Percentiles rank a stretch among this genome's conserved stretches.
These are phyloP conservation scores for Phyllosticta citriasiana DNA, from an alignment of 2,329 filamentous ascomycete genomes.

Conservation along the genomic window DNA sequence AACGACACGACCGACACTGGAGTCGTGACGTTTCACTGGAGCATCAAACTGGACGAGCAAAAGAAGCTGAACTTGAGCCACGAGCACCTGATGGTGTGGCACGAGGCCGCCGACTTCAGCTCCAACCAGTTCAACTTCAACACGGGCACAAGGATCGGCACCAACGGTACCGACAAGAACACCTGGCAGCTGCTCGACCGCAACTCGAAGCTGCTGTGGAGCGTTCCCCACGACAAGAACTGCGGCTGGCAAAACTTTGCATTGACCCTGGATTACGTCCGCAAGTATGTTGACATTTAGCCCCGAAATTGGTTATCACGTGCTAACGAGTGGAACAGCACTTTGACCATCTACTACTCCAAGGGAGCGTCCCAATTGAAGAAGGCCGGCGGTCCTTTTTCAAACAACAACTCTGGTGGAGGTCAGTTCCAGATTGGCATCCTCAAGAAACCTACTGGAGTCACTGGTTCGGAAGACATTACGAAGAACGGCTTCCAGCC, in stretches of 20 bases:
- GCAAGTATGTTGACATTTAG: conserved; percentile 35
- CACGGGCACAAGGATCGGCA: conserved; percentile 42
- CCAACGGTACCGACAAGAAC: conserved; percentile 39
- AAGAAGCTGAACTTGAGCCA: conserved; percentile 49
- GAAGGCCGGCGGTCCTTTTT: conserved; percentile 35
- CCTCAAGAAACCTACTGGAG: conserved; percentile 48
- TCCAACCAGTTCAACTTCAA: conserved; percentile 40
- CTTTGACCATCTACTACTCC: conserved; percentile 50
- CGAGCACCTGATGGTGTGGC: conserved; percentile 47
- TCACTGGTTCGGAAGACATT: conserved; percentile 27
- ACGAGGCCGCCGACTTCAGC: conserved; percentile 31
- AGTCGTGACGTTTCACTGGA: conserved; percentile 54
- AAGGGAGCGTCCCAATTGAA: conserved; percentile 36
- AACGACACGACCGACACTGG: conserved; percentile 44
- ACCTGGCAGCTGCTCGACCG: conserved; percentile 32
- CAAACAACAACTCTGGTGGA: conserved; percentile 45
- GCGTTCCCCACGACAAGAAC: conserved; percentile 37
- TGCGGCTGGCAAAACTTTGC: conserved; percentile 54
- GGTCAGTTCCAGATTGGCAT: conserved; percentile 55
- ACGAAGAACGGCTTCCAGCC: conserved; percentile 28
- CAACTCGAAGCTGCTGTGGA: conserved; percentile 35
- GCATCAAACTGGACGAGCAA: conserved; percentile 42
- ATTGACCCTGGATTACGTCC: conserved; percentile 46
- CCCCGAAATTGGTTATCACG: background rate
- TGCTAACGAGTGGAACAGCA: conserved; percentile 26